These are phyloP conservation scores for Apiospora malaysiana DNA, from an alignment of 2,329 filamentous ascomycete species.

Conservation along the genomic window DNA sequence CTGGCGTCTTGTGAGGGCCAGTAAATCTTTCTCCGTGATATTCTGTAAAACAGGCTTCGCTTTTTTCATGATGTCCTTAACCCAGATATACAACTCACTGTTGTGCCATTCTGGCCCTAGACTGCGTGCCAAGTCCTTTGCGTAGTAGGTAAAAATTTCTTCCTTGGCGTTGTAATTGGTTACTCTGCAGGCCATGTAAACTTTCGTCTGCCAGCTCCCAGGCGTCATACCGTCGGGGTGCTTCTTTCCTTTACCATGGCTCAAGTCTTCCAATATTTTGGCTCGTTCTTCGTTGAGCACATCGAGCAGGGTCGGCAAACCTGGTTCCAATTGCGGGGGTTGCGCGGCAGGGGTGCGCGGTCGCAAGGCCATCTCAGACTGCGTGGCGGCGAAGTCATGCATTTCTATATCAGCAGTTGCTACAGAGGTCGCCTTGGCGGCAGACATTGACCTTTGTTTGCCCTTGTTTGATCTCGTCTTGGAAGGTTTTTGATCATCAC, in stretches of 20 bases:
- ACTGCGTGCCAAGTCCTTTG: conserved; percentile 42
- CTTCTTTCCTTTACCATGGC: conserved; percentile 37
- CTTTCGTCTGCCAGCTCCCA: conserved; percentile 35
- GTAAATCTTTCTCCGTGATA: conserved; percentile 35
- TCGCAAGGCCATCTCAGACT: conserved; percentile 6
- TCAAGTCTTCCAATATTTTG: conserved; percentile 34
- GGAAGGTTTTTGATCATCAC: conserved; percentile 20
- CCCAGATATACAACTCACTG: conserved; percentile 39
- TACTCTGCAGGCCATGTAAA: conserved; percentile 50
- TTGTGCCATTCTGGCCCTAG: conserved; percentile 40
- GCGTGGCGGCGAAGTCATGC: conserved; percentile 23
- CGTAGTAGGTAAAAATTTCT: conserved; percentile 53
- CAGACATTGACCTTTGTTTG: conserved; percentile 8
- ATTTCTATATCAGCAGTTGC: conserved; percentile 21
- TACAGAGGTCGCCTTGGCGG: neutral
- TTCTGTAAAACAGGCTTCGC: conserved; percentile 33
- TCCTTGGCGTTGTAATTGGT: conserved; percentile 41
- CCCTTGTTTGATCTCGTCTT: conserved; percentile 17
- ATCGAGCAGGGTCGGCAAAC: conserved; percentile 29
- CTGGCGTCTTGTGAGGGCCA: conserved; percentile 33
- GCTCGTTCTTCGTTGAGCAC: conserved; percentile 34
- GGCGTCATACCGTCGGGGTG: conserved; percentile 35
- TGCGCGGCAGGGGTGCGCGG: conserved; percentile 13
- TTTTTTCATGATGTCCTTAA: conserved; percentile 37
- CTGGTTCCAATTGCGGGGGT: conserved; percentile 16